Evolutionary conservation across 148 eudicot species (phyloP).

Genomic region (Vaccinium macrocarpon): DNA sequence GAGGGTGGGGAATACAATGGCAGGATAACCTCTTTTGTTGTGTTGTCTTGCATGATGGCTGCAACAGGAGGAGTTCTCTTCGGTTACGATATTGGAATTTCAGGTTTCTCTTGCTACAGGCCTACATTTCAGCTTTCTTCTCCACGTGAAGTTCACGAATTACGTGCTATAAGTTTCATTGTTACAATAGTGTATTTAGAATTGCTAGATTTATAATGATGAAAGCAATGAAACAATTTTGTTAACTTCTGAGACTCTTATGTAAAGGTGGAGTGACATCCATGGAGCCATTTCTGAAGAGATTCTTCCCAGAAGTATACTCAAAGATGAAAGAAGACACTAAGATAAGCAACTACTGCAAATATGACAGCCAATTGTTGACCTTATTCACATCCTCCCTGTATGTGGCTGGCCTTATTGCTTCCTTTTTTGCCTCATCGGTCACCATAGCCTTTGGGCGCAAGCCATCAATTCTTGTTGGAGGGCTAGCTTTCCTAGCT

Average conservation of each 20-base stretch:
- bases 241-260: background rate
- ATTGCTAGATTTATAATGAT: background rate
- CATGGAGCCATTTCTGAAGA: slow-evolving; percentile 8
- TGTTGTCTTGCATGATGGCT: slow-evolving; percentile 36
- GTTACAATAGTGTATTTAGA: background rate
- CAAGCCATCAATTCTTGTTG: slow-evolving; percentile 28
- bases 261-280: slow-evolving; percentile 14
- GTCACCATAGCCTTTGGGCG: slow-evolving; percentile 34
- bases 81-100: slow-evolving; percentile 48
- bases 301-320: slow-evolving; percentile 4
- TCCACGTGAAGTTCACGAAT: too few species aligned
- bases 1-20: slow-evolving; percentile 21
- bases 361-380: slow-evolving; percentile 14
- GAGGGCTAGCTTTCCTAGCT: background rate
- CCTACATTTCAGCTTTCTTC: background rate
- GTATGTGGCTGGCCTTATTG: slow-evolving; percentile 37
- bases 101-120: slow-evolving; percentile 25
- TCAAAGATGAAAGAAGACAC: slow-evolving; percentile 12
- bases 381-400: slow-evolving; percentile 24
- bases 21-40: slow-evolving; percentile 20
- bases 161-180: too few species aligned
- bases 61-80: slow-evolving; percentile 44
- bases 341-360: slow-evolving; percentile 15
- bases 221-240: background rate
- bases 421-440: slow-evolving; percentile 32